Percentiles rank a stretch among this genome's conserved stretches.
These are phyloP conservation scores for Prunella vulgaris DNA, from an alignment of 257 asterid genomes.

Conservation along the genomic window DNA sequence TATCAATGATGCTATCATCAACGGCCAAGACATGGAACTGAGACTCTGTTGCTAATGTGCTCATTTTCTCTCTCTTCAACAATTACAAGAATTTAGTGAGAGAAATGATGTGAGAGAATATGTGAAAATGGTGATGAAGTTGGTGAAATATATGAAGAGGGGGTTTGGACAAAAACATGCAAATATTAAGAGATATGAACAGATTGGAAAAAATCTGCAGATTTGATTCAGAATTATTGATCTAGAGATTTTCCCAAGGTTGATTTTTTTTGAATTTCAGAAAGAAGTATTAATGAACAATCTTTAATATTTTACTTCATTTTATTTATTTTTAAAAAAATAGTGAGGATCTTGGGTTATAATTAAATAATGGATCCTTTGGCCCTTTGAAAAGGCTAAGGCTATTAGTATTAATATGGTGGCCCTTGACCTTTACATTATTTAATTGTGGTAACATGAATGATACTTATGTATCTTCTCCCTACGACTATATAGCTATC, in stretches of 20 bases:
- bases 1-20: conserved; percentile 52
- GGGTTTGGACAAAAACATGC: not conserved
- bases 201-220: conserved; percentile 27
- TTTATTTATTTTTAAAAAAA: conserved; percentile 2
- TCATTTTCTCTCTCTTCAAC: not conserved
- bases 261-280: conserved; percentile 27
- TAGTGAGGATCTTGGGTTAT: conserved; percentile 14
- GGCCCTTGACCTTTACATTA: conserved; percentile 16
- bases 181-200: conserved; percentile 30
- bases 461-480: not conserved
- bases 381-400: conserved; percentile 25
- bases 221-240: conserved; percentile 28
- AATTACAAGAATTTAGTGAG: not conserved
- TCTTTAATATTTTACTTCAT: conserved; percentile 20
- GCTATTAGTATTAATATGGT: not conserved
- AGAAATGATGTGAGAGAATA: not conserved
- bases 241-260: conserved; percentile 23
- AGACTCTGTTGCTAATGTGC: not conserved
- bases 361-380: conserved; percentile 14
- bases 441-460: conserved; percentile 14
- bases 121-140: not conserved
- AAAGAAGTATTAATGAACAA: conserved; percentile 23
- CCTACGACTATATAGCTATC: not conserved
- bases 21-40: conserved; percentile 50
- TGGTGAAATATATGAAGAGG: conserved; percentile 5